Conservation (phyloP, 208 protist genomes). For the Kentomonas sorsogonicus region DNA sequence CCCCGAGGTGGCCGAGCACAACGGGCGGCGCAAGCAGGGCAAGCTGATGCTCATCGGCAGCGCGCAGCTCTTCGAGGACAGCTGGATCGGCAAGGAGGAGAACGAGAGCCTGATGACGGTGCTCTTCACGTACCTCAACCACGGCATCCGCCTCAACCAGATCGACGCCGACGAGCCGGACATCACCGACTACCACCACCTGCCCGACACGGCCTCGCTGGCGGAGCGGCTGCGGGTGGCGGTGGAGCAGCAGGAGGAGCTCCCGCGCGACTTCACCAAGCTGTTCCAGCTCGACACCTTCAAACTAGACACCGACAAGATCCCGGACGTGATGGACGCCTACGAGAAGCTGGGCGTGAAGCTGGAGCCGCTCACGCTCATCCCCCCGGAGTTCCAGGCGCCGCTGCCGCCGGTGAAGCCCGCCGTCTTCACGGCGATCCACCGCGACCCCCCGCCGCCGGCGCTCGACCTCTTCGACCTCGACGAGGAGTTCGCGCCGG, state of each 20-base stretch:
- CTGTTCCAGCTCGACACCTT: slow-evolving; percentile 92
- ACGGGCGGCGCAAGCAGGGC: slow-evolving; percentile 74
- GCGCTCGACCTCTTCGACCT: slow-evolving; percentile 96
- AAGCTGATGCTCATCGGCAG: slow-evolving; percentile 89
- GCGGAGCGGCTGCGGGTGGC: slow-evolving; percentile 91
- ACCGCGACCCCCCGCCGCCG: slow-evolving; percentile 86
- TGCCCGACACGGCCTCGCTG: slow-evolving; percentile 93
- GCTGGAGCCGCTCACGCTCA: slow-evolving; percentile 92
- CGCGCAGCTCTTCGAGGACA: slow-evolving; percentile 89
- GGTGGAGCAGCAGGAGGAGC: slow-evolving; percentile 93
- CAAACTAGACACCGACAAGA: slow-evolving; percentile 92
- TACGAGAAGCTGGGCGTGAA: slow-evolving; percentile 91
- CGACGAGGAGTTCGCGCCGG: slow-evolving; percentile 95
- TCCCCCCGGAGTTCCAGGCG: slow-evolving; percentile 94
- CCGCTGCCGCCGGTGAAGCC: slow-evolving; percentile 93
- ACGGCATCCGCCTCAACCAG: slow-evolving; percentile 87
- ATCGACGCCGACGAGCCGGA: slow-evolving; percentile 94
- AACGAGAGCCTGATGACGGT: slow-evolving; percentile 86
- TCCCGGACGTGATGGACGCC: slow-evolving; percentile 90
- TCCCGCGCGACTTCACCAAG: slow-evolving; percentile 92
- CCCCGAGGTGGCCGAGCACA: slow-evolving; percentile 60
- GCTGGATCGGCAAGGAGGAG: slow-evolving; percentile 92
- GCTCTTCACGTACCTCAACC: slow-evolving; percentile 84
- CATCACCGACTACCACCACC: slow-evolving; percentile 92
- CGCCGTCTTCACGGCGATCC: slow-evolving; percentile 91